Base-by-base conservation (phyloP, 164 flowering plant species). In the Stephania yunnanensis region DNA sequence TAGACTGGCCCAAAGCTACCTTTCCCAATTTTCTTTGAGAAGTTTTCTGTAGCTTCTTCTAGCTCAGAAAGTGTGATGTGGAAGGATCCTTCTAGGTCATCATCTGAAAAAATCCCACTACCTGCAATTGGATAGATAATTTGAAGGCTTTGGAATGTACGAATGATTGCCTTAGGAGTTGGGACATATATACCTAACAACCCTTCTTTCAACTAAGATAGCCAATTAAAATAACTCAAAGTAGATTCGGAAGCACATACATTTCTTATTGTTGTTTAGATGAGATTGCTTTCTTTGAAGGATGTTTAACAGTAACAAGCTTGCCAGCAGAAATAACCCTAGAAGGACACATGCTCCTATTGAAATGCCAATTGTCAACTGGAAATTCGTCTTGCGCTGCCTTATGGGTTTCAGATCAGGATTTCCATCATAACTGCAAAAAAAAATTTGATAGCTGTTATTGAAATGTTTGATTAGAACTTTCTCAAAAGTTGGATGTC, bases 1-100 rank as follows among this genome's bases (percentile, higher is more conserved):
- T 89, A 95, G 65, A 95, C 98, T 42, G 92, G 87, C n/a, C 98
- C 98, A 82, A 91, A 95, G 79, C 98, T 91, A 73, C 98, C 97
- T 83, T 87, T 85, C 55, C 98, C 98, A 77, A 95, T 90, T 75
- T 87, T 82, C 74, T 79, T 89, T 9, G 90, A 86, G 77, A 88
- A 95, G 11, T 81, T 81, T 58, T 82, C 77, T 1, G 98, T 95
- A 30, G 95, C 95, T 82, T 84, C 90, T 85, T 91, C 91, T 25
- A 95, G 80, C 42, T 91, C 93, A 31, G 91, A 30, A 19, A 92
- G 82, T 9, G 89, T 68, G 20, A 95, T 85, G 77, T 75, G 84
- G 80, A 78, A 88, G 70, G 94, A 87, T 66, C 83, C 78, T 19
- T 93, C 96, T 77, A 67, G 73, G 48, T 68, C 79, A 63, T 92